These are phyloP conservation scores for Penicillium maclennaniae DNA, from an alignment of 495 filamentous ascomycete species.

Conservation along the genomic window DNA sequence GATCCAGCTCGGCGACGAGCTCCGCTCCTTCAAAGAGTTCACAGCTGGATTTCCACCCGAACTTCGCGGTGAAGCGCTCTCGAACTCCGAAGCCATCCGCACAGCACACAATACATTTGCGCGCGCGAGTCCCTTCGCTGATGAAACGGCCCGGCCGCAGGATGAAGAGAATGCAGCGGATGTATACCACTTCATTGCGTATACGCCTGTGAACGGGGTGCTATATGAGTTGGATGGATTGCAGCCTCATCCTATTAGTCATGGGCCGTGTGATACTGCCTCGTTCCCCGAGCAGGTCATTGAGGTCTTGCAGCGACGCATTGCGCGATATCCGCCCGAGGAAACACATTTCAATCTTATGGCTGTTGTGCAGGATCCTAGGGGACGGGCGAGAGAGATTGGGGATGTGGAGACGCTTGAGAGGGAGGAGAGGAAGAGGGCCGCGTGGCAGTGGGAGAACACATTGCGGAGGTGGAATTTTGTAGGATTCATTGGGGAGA, in stretches of 20 bases:
- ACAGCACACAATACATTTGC: constrained; percentile 94
- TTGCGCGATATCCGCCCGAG: constrained; percentile 75
- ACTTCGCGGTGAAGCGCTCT: constrained; percentile 62
- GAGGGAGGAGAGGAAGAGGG: constrained; percentile 79
- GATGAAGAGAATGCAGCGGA: constrained; percentile 58
- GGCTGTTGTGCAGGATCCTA: constrained; percentile 81
- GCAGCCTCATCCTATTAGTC: constrained; percentile 84
- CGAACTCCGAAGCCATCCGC: constrained; percentile 76
- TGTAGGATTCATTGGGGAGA: constrained; percentile 89
- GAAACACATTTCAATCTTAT: constrained; percentile 97
- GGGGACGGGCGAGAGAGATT: constrained; percentile 69
- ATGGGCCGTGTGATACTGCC: constrained; percentile 65
- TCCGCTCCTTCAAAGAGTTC: constrained; percentile 86
- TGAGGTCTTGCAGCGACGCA: constrained; percentile 77
- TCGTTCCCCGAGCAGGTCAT: constrained; percentile 81
- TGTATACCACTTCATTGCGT: constrained; percentile 97
- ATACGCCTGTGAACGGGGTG: constrained; percentile 70
- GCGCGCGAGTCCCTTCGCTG: constrained; percentile 79
- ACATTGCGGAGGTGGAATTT: constrained; percentile 91
- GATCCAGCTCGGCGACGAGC: constrained; percentile 50
- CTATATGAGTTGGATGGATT: constrained; percentile 96
- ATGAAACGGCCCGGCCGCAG: constrained; percentile 69
- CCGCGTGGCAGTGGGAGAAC: constrained; percentile 94
- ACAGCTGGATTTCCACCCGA: constrained; percentile 83
- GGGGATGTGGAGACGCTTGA: constrained; percentile 76